Base-by-base conservation (phyloP, 2,329 filamentous ascomycete species). In the Beauveria rudraprayagi region DNA sequence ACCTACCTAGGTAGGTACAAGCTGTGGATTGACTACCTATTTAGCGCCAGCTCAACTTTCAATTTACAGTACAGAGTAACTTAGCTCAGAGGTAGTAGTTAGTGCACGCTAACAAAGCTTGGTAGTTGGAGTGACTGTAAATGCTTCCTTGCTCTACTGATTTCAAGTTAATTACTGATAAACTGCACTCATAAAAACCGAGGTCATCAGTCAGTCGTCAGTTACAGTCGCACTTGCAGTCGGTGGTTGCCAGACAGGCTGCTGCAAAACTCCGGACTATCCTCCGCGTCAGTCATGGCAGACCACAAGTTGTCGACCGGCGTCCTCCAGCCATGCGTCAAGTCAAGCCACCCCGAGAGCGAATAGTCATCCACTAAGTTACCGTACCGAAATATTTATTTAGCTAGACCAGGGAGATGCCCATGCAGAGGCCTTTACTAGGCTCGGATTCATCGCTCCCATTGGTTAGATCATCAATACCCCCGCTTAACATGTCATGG, bases 401-500 rank as follows among this genome's bases (percentile, higher is more conserved):
- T 37, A 37, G 34, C 16, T 37, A 37, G 11, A 37, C 34, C 17
- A 43, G n/a, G 41, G 44, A 58, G 46, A 58, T 43, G 56, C 30
- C 28, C 44, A 24, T 58, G 58, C 30, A 41, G 55, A 57, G 30
- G 41, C 50, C 55, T 57, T 22, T 24, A 30, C 56, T 58, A 58
- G 54, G 8, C 37, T 50, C 54, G 62, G 59, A 61, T 63, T 61
- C 63, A 62, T 64, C 63, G 16, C 37, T 56, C 60, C 71, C 66
- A 74, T 75, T 75, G 72, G 72, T 53, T 52, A 41, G 56, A 55
- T 53, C 53, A 19, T 50, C 22, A 55, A n/a, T 60, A 61, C 67
- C 70, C 72, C 72, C 72, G 72, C 72, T 74, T 73, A 72, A 71
- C 72, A 69, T 73, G 71, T 73, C 72, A 72, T 73, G 65, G 66